Evolutionary conservation across 1,284 basidiomycete species (phyloP).

Genomic region (Trichosporon ovoides): DNA sequence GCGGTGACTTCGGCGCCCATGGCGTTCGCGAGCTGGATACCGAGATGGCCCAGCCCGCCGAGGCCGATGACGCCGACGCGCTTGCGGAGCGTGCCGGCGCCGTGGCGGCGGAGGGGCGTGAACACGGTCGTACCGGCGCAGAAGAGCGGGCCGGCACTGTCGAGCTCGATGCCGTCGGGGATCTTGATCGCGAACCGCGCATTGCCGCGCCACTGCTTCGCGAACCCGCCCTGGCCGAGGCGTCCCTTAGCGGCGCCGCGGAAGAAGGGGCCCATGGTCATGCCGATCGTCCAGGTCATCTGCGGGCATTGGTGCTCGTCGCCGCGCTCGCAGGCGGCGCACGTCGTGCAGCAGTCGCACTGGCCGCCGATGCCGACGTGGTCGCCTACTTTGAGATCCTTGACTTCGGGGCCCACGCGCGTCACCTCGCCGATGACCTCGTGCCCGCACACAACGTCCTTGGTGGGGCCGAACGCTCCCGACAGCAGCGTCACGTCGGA

Average conservation of each 20-base stretch:
- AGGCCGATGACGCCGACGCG: conserved; percentile 52
- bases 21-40: conserved; percentile 50
- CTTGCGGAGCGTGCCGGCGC: conserved; percentile 51
- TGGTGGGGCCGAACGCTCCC: conserved; percentile 13
- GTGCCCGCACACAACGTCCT: conserved; percentile 21
- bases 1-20: conserved; percentile 58
- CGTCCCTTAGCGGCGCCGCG: conserved; percentile 28
- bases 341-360: conserved; percentile 48
- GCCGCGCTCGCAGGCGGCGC: conserved; percentile 47
- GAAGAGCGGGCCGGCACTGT: conserved; percentile 53
- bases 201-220: conserved; percentile 44
- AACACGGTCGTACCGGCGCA: conserved; percentile 50
- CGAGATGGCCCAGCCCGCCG: conserved; percentile 49
- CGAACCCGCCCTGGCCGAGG: conserved; percentile 52
- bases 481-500: conserved; percentile 19
- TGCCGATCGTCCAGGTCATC: not conserved
- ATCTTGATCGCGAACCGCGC: conserved; percentile 60
- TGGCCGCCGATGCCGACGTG: conserved; percentile 53
- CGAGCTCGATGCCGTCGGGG: conserved; percentile 56
- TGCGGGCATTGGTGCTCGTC: not conserved
- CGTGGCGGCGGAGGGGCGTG: conserved; percentile 50
- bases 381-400: conserved; percentile 44
- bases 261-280: not conserved
- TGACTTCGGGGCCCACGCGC: conserved; percentile 24
- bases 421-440: conserved; percentile 31